Percentiles rank a stretch among this genome's conserved stretches.
Conservation (phyloP, 2,329 filamentous ascomycete species). For the Penicillium olsonii region DNA sequence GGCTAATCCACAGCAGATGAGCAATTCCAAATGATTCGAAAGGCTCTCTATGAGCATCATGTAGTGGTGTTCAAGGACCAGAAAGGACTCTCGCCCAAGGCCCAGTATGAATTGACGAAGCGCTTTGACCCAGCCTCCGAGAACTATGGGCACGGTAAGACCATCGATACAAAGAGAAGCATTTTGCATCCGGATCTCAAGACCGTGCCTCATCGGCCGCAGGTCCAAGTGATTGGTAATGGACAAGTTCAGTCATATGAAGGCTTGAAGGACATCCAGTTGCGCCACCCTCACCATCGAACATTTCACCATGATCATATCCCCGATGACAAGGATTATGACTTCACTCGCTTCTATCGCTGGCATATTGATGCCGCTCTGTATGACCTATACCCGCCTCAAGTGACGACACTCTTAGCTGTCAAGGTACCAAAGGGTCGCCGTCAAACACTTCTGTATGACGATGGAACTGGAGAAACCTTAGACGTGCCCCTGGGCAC, state of each 20-base stretch:
- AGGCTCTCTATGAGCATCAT: constrained; percentile 68
- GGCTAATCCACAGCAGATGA: constrained; percentile 49
- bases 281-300: constrained; percentile 74
- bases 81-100: constrained; percentile 62
- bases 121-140: constrained; percentile 68
- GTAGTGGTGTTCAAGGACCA: constrained; percentile 73
- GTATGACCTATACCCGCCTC: constrained; percentile 72
- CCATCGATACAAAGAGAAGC: constrained; percentile 64
- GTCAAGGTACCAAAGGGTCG: constrained; percentile 70
- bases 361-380: constrained; percentile 82
- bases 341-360: constrained; percentile 66
- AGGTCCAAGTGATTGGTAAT: constrained; percentile 79
- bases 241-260: constrained; percentile 70
- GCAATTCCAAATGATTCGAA: constrained; percentile 64
- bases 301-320: constrained; percentile 71
- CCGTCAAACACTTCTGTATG: constrained; percentile 68
- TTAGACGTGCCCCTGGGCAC: constrained; percentile 71
- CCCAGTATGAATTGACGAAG: constrained; percentile 73
- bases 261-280: constrained; percentile 66
- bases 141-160: constrained; percentile 75
- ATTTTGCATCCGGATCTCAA: constrained; percentile 79
- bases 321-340: constrained; percentile 60
- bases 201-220: constrained; percentile 76
- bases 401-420: constrained; percentile 71
- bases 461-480: constrained; percentile 68